Percentiles rank a stretch among this genome's conserved stretches.
phyloP scores from a whole-genome alignment of 1,284 basidiomycete genomes.

The Rhodotorula glutinis region DNA sequence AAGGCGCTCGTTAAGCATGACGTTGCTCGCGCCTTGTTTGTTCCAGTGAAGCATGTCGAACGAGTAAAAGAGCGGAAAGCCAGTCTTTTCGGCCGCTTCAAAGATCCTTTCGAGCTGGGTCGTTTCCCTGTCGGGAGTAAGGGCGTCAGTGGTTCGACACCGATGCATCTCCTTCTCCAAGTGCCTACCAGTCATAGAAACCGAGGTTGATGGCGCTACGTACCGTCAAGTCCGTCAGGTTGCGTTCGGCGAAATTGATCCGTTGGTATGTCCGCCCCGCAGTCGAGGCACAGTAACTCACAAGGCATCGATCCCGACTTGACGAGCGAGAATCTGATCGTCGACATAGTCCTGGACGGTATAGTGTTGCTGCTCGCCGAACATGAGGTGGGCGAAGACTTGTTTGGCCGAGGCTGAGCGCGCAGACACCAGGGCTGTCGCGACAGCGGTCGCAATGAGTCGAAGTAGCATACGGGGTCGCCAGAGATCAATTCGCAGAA shows the following conservation, averaged over 20 bases:
- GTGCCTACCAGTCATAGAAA: neutral
- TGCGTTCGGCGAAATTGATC: too few species aligned
- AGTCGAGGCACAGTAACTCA: neutral
- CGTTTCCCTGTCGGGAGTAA: neutral
- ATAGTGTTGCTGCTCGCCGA: constrained; percentile 20
- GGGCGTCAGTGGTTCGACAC: too few species aligned
- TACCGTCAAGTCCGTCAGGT: too few species aligned
- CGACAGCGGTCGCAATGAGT: too few species aligned
- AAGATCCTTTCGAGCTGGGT: constrained; percentile 14
- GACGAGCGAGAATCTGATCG: constrained; percentile 1
- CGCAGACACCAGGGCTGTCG: too few species aligned
- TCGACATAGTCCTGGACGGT: constrained; percentile 8
- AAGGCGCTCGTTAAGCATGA: constrained; percentile 17
- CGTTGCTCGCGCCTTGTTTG: neutral
- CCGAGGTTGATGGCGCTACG: constrained; percentile 15
- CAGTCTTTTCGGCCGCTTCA: constrained; percentile 1
- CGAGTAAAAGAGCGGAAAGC: constrained; percentile 18
- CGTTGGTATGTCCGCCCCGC: neutral
- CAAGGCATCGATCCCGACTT: constrained; percentile 21
- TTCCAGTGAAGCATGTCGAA: constrained; percentile 30
- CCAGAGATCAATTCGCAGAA: too few species aligned
- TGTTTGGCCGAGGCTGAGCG: neutral
- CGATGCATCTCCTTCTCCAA: too few species aligned
- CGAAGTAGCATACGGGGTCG: too few species aligned
- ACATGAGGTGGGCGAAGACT: constrained; percentile 9